Evolutionary conservation across 371 early-diverging fungal species (phyloP), one percentile per base, ranked within the genome.

Genomic region (Rhizopus sp.): DNA sequence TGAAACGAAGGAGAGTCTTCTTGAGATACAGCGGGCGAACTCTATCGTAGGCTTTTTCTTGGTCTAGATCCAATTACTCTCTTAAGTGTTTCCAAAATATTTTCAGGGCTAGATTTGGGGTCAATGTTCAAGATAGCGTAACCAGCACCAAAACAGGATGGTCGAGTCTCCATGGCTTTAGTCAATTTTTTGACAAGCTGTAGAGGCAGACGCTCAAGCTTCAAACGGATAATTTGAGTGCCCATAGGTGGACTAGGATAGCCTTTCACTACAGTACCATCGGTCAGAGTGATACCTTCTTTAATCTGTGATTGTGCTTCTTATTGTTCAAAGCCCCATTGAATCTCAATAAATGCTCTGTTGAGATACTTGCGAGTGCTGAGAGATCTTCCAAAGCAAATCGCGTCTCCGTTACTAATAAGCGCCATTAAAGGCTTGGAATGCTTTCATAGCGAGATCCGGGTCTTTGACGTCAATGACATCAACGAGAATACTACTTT

Each of bases 11-110:
- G 23, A 23, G 23, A 23, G 23, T 23, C 23, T 23, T 23, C 23
- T 23, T 23, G 23, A 70, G 45, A 29, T 66, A 66, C 0, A 29
- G 32, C 4, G 58, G 66, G 15, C 64, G 59, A 12, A 66, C 44
- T 1, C 62, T 33, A 37, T 63, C 61, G 50, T 64, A 57, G 0
- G 65, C 65, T 53, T 64, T 59, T 42, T 59, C 59, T 35, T 64
- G 64, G 32, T 64, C 59, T 1, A 69, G 40, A 23, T 23, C 23
- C 23, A 0, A 23, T 23, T 23, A 23, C 2, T 23, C 23, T 23
- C 23, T 23, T 23, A 2, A 23, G 23, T 23, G 23, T 23, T 23
- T 23, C 2, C 23, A 23, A 23, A 23, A 2, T 23, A 23, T 23
- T 23, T 23, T 2, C 23, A 23, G 23, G 23, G 23, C 23, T 23